Percentiles rank a stretch among this genome's conserved stretches.
These are phyloP conservation scores for Raphanus sativus DNA, from an alignment of 345 rosid species.

Conservation along the genomic window DNA sequence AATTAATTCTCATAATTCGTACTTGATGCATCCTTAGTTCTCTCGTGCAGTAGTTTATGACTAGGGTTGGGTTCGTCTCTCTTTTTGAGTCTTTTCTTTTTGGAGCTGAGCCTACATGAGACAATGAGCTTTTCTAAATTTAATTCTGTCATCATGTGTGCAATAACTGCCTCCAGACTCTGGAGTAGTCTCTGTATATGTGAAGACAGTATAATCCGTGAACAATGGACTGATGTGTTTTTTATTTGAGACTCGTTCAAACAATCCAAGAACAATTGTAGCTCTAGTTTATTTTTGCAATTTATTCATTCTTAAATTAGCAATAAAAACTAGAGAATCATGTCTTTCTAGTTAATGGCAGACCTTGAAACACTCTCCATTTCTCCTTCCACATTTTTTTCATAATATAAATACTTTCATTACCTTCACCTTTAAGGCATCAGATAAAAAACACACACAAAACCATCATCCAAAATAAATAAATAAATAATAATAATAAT, in stretches of 20 bases:
- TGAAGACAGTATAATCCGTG: neutral
- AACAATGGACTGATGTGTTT: neutral
- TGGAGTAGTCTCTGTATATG: neutral
- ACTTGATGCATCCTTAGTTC: neutral
- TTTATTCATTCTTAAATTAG: slow-evolving; percentile 24
- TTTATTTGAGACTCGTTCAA: slow-evolving; percentile 21
- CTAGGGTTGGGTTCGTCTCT: slow-evolving; percentile 16
- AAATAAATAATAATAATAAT: slow-evolving; percentile 16
- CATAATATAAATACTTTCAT: slow-evolving; percentile 20
- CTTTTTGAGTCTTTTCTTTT: slow-evolving; percentile 62
- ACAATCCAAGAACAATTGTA: neutral
- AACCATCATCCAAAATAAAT: neutral
- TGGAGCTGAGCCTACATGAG: slow-evolving; percentile 71
- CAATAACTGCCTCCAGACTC: neutral
- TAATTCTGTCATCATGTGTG: neutral
- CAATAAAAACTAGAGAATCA: neutral
- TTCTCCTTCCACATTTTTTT: neutral
- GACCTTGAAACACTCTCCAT: slow-evolving; percentile 25
- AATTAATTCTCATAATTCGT: too few relatives aligned
- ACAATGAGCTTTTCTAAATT: slow-evolving; percentile 57
- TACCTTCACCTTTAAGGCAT: slow-evolving; percentile 23
- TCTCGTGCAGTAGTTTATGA: neutral
- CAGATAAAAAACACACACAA: neutral
- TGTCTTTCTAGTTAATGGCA: slow-evolving; percentile 14
- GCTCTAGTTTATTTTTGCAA: slow-evolving; percentile 1